Conservation (phyloP, 176 grass and related monocot species). For the Tillandsia leiboldiana region DNA sequence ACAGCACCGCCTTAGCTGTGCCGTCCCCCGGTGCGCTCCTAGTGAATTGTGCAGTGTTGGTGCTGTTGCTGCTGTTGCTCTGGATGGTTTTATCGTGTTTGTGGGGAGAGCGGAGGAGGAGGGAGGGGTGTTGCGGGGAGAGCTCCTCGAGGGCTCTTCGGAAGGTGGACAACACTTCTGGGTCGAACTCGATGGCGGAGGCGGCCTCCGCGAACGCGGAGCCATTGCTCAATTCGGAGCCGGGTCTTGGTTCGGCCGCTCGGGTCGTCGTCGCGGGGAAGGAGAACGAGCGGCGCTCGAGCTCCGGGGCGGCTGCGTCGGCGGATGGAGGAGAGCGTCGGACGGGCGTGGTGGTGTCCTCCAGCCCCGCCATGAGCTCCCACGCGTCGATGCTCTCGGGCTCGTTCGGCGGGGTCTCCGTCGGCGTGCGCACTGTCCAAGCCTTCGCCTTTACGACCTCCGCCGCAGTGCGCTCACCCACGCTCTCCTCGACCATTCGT, state of each 20-base stretch:
- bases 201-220: not conserved
- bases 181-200: conserved; percentile 23
- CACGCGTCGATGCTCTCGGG: conserved; percentile 73
- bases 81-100: not conserved
- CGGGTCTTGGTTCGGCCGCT: too few species aligned
- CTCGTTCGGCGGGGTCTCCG: conserved; percentile 88
- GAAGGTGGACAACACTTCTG: conserved; percentile 33
- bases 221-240: too few species aligned
- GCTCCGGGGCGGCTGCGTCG: not conserved
- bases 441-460: conserved; percentile 11
- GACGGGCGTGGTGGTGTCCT: conserved; percentile 36
- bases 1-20: conserved; percentile 48
- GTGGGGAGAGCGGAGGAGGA: too few species aligned
- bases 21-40: not conserved
- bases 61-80: not conserved
- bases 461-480: not conserved
- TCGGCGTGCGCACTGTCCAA: conserved; percentile 43
- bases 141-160: conserved; percentile 31
- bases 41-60: not conserved
- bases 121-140: conserved; percentile 27
- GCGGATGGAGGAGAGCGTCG: conserved; percentile 21
- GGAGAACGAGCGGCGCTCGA: conserved; percentile 80
- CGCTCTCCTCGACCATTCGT: not conserved
- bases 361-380: conserved; percentile 75
- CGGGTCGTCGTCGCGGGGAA: conserved; percentile 24